Base-by-base conservation (phyloP, 306 rosid genomes). In the Quercus gilva region DNA sequence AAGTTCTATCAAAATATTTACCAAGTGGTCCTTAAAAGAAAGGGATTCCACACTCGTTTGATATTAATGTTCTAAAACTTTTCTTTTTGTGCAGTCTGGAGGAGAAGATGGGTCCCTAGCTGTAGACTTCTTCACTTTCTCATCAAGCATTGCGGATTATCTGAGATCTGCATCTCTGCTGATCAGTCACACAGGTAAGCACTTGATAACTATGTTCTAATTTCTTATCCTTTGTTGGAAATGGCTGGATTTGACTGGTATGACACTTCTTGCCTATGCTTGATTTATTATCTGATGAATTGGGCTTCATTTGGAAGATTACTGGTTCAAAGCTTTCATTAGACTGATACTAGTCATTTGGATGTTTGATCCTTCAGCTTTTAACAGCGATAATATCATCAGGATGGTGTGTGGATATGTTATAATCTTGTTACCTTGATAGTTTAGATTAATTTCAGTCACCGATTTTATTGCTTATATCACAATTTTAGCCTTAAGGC, bases 61-160 rank as follows among this genome's bases (percentile, higher is more conserved):
- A 25, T 61, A 61, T 17, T 12, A 10, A 29, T 31, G 45, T 31
- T 31, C 35, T 3, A 26, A 58, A 58, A 4, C 4, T 10, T 18
- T 19, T 33, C 49, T 33, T 71, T 45, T 57, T n/a, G 64, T 84
- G 88, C 81, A 90, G 97, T 84, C 86, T 75, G 92, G 81, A 75
- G 94, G 88, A 86, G 87, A 77, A 64, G 86, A 85, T 80, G 86
- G 83, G 28, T 85, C 86, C 3, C 75, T 90, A 83, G 84, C 75
- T 53, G 95, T 95, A 41, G 97, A 93, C 64, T 85, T 77, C 83
- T 92, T 91, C 87, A 90, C 92, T 69, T 94, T 94, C 81, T 92
- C 97, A 79, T 89, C 97, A 58, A 94, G 95, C 86, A 94, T 91
- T 61, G 97, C 95, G 2, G 92, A 89, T 29, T 85, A 91, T 86